These are phyloP conservation scores for Allium sativum DNA, from an alignment of 106 monocot species.

Conservation along the genomic window DNA sequence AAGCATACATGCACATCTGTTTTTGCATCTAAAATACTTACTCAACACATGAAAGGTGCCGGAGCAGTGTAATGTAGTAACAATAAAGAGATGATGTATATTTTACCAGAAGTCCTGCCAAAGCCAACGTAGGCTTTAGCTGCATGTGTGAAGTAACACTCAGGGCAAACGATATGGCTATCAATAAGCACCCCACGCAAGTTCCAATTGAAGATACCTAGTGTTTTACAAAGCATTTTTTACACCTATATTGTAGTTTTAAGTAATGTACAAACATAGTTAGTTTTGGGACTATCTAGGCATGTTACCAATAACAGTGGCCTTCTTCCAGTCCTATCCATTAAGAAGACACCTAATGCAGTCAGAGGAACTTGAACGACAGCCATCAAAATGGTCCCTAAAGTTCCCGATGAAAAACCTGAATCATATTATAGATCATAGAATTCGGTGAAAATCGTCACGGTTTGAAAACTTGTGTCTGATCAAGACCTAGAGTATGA, in stretches of 20 bases:
- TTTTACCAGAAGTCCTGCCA: constrained; percentile 38
- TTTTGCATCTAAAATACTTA: not conserved
- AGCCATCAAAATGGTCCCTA: constrained; percentile 15
- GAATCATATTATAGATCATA: not conserved
- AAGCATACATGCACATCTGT: too few species aligned
- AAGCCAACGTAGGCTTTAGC: constrained; percentile 16
- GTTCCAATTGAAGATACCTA: constrained; percentile 48
- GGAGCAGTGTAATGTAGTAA: not conserved
- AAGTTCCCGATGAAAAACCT: constrained; percentile 23
- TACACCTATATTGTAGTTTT: not conserved
- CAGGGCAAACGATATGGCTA: constrained; percentile 27
- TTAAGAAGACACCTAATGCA: constrained; percentile 25
- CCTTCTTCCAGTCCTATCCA: constrained; percentile 43
- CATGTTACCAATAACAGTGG: constrained; percentile 30
- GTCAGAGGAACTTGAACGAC: constrained; percentile 31
- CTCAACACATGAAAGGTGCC: not conserved
- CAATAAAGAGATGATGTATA: not conserved
- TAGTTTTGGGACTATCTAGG: not conserved
- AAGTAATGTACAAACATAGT: not conserved
- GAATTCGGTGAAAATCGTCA: too few species aligned
- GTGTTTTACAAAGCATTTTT: not conserved
- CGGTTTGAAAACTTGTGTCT: too few species aligned
- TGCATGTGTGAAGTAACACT: constrained; percentile 10
- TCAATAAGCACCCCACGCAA: constrained; percentile 29
- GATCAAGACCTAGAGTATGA: too few species aligned